Evolutionary conservation across 148 eudicot species (phyloP).

Genomic region (Vaccinium macrocarpon): DNA sequence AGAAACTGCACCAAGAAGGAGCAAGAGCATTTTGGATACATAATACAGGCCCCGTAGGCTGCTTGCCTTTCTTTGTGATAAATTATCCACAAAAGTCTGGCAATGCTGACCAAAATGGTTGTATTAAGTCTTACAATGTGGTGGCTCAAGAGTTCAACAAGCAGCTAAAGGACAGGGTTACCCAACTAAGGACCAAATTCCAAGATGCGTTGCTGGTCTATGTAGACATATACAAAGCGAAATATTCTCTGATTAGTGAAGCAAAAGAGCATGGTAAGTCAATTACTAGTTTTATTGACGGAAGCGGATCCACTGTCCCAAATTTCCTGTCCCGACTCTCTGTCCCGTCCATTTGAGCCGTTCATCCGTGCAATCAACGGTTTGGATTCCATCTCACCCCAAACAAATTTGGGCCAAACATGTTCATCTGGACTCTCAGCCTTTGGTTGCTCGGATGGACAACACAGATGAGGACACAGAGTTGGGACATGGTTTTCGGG

Average conservation of each 20-base stretch:
- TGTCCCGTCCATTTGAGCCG: no score
- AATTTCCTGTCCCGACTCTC: no score
- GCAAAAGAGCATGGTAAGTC: constrained; percentile 20
- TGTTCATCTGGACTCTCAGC: no score
- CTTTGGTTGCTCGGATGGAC: no score
- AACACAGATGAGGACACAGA: no score
- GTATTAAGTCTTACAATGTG: constrained; percentile 14
- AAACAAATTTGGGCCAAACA: no score
- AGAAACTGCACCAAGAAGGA: constrained; percentile 34
- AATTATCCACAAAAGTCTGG: constrained; percentile 21
- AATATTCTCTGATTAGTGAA: constrained; percentile 19
- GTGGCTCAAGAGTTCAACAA: constrained; percentile 24
- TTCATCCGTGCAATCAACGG: no score
- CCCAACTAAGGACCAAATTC: constrained; percentile 14
- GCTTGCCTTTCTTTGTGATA: constrained; percentile 29
- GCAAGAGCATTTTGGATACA: constrained; percentile 38
- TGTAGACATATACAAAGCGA: constrained; percentile 19
- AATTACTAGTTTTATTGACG: not conserved
- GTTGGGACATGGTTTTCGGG: no score
- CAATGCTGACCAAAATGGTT: constrained; percentile 14
- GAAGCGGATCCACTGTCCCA: no score
- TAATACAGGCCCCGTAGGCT: constrained; percentile 44
- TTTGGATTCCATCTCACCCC: no score
- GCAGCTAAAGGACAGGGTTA: constrained; percentile 18
- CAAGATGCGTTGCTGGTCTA: constrained; percentile 10